Base-by-base conservation (phyloP, 140 eudicot genomes). In the Artemisia princeps region DNA sequence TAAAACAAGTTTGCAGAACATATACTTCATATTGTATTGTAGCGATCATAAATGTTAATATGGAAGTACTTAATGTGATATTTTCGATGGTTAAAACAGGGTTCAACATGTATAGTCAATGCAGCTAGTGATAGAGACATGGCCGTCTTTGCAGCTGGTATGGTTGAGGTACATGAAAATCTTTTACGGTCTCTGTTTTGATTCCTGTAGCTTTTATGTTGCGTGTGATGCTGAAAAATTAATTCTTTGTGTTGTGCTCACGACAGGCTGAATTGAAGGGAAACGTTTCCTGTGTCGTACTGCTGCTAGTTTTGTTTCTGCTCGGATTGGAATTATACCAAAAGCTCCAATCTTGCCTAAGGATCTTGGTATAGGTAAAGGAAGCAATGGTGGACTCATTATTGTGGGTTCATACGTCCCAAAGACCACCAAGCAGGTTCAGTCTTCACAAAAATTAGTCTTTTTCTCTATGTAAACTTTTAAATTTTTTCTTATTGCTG, bases 331-430 rank as follows among this genome's bases (percentile, higher is more conserved):
- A 57, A 94, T 94, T 22, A 71, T 78, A 6, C 78, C 95, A 64
- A 86, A 84, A 76, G 80, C 87, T 82, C 95, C 99, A 28, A 76
- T 94, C 56, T 77, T 77, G 56, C 96, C 99, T 14, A 65, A 57
- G 51, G 95, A 94, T 82, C 81, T 94, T 69, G 94, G 85, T 55
- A 67, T 84, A 33, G 26, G 75, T 60, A 84, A 78, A 68, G 88
- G 86, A 76, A 82, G 68, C 69, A 72, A 60, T 73, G 99, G 99
- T 60, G 99, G 99, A 73, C 96, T 94, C 53, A 88, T 94, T 54
- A 75, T 94, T 71, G 99, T 94, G 70, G 99, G 99, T 57, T 94
- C 99, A 40, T 94, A 94, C 74, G 99, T 94, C 73, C 96, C 99
- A 58, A 94, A 94, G 57, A 94, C 99, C 55, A 88, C 99, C 65